Percentiles rank a stretch among this genome's conserved stretches.
Evolutionary conservation across 2,329 filamentous ascomycete genomes (phyloP).

Genomic region (Penicillium sp.): DNA sequence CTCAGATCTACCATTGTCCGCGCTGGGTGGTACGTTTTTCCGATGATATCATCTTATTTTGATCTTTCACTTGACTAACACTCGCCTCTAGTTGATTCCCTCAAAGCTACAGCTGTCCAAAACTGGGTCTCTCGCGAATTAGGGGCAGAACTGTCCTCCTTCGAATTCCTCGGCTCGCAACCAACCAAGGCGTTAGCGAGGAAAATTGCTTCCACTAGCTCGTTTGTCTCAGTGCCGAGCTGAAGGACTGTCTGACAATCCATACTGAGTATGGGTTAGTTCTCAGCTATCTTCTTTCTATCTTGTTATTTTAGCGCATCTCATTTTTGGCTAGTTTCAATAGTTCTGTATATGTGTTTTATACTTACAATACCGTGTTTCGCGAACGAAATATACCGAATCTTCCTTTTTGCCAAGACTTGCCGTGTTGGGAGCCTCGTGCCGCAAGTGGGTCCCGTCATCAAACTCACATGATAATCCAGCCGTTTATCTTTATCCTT

Average conservation of each 20-base stretch:
- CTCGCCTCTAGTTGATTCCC: constrained; percentile 15
- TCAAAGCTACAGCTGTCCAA: constrained; percentile 18
- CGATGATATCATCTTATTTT: not conserved
- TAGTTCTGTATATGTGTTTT: not conserved
- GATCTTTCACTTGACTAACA: constrained; percentile 1
- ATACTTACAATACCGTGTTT: not conserved
- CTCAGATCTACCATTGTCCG: constrained; percentile 17
- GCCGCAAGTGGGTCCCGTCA: not conserved
- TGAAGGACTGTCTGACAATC: not conserved
- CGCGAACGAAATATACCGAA: not conserved
- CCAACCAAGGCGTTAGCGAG: constrained; percentile 15
- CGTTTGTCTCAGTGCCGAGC: constrained; percentile 13
- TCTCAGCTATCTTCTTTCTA: not conserved
- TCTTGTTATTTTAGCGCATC: not conserved
- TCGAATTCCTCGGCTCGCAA: constrained; percentile 19
- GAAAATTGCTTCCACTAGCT: constrained; percentile 15
- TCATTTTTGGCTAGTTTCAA: constrained; percentile 1
- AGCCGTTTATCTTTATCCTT: not conserved
- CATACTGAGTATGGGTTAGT: not conserved
- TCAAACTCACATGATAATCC: not conserved
- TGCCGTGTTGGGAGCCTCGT: not conserved
- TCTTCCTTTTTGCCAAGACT: not conserved
- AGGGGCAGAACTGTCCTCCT: constrained; percentile 17
- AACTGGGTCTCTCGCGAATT: constrained; percentile 19
- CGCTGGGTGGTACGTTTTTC: constrained; percentile 15